These are phyloP conservation scores for Raffaelea ambrosiae DNA, from an alignment of 2,329 filamentous ascomycete species.

Conservation along the genomic window DNA sequence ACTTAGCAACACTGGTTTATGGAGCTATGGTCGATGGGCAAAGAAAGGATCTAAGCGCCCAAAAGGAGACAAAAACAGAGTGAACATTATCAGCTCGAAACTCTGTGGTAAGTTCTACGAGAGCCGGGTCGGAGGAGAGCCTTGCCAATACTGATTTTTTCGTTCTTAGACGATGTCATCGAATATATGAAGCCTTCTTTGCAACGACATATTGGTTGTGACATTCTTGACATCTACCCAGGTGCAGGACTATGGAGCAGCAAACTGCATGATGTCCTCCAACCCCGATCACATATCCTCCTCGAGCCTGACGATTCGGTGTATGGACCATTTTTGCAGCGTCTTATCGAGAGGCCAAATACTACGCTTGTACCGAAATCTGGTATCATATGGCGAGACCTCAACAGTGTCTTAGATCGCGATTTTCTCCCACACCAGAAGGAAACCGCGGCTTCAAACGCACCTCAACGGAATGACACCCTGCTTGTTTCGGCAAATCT, in stretches of 20 bases:
- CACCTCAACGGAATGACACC: constrained; percentile 56
- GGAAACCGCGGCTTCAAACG: constrained; percentile 22
- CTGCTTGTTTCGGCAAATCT: constrained; percentile 68
- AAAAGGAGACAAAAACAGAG: constrained; percentile 28
- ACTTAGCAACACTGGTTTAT: constrained; percentile 13
- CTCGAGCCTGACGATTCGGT: constrained; percentile 59
- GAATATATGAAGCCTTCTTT: constrained; percentile 62
- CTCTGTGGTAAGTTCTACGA: constrained; percentile 36
- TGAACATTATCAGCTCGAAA: constrained; percentile 43
- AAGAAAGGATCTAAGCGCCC: constrained; percentile 4
- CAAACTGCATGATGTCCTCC: constrained; percentile 63
- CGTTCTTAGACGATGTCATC: constrained; percentile 55
- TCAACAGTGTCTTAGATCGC: constrained; percentile 43
- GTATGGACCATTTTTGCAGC: constrained; percentile 53
- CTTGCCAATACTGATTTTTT: not conserved
- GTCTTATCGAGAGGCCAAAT: constrained; percentile 41
- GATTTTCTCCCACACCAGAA: constrained; percentile 47
- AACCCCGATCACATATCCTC: constrained; percentile 75
- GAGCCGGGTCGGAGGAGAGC: not conserved
- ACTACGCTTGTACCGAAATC: constrained; percentile 45
- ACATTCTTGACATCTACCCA: constrained; percentile 81
- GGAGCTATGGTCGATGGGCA: constrained; percentile 10
- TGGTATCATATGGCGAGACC: constrained; percentile 52
- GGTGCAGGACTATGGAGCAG: constrained; percentile 69
- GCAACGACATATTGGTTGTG: constrained; percentile 63